phyloP scores from a whole-genome alignment of 169 alveolate genomes.

The Amoebophrya sp. region DNA sequence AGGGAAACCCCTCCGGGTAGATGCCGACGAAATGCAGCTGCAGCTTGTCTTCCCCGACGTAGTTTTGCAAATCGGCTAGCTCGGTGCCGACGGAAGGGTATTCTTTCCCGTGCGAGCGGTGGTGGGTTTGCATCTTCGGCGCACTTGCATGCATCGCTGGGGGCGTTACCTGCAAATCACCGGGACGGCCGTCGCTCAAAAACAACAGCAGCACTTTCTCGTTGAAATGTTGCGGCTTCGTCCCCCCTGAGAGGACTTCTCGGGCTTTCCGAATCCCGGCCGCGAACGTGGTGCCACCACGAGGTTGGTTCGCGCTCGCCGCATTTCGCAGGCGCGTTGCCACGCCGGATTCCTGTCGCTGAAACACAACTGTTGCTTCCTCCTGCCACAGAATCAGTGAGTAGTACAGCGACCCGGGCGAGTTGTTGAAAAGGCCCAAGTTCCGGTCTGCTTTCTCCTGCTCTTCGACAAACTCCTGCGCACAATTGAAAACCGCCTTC shows the following conservation, averaged over 20 bases:
- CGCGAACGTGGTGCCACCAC: not conserved
- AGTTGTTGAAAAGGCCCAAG: too few species aligned
- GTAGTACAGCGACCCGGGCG: not conserved
- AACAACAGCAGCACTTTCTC: too few species aligned
- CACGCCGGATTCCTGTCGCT: not conserved
- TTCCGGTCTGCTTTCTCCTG: not conserved
- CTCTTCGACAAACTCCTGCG: not conserved
- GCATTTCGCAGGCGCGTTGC: not conserved
- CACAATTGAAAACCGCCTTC: not conserved
- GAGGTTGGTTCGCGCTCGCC: not conserved
- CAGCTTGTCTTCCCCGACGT: not conserved
- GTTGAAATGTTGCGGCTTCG: too few species aligned
- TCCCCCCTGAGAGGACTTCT: not conserved
- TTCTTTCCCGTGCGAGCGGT: not conserved
- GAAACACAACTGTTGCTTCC: not conserved
- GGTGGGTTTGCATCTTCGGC: not conserved
- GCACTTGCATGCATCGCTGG: not conserved
- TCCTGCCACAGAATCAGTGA: not conserved
- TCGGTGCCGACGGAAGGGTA: not conserved
- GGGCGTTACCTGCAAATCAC: not conserved
- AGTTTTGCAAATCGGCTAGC: not conserved
- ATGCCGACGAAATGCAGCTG: not conserved
- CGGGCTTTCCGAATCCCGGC: not conserved
- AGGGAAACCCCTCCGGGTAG: not conserved
- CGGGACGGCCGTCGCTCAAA: not conserved